Base-by-base conservation (phyloP, 2,329 filamentous ascomycete species). In the Chaetoscypha palmicola region DNA sequence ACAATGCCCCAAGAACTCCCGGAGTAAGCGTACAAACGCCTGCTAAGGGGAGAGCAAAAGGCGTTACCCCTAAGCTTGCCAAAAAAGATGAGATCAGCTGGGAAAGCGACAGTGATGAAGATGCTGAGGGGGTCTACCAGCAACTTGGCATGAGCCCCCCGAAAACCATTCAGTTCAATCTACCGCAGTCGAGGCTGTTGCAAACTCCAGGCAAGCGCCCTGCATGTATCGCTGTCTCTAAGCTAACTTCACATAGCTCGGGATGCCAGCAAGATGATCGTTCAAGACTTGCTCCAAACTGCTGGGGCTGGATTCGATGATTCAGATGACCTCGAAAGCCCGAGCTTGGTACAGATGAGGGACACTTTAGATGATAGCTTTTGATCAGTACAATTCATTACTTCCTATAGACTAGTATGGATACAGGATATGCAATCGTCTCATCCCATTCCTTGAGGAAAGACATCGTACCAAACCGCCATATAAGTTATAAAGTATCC, bases 21-120 rank as follows among this genome's bases (percentile, higher is more conserved):
- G 91, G 91, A 0, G 76, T 94, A 26, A 94, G 87, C 57, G 85
- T 96, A 16, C 79, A 89, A 61, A 94, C 88, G 2, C 89, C 89
- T 0, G 73, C 69, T 1, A 70, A 71, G 31, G 64, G 66, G 16
- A 67, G 66, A 55, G 70, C 72, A 63, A 68, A 65, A 31, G 74
- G 80, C 41, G 67, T 72, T 2, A 74, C 75, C 49, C 63, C 61
- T 5, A 57, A 55, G 14, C 44, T 52, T 19, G 47, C 53, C 16
- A 57, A 56, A 45, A 64, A 56, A 47, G 74, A 77, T 41, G 78
- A 82, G 59, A 77, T 81, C 45, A 73, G 71, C 14, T 92, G 88
- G 82, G 83, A 90, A 41, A 81, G 79, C 44, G 83, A 84, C 37
- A 67, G 68, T 28, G 72, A 72, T 21, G 77, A 79, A 8, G 77